phyloP scores from a whole-genome alignment of 306 rosid species.

The Biancaea sappan region DNA sequence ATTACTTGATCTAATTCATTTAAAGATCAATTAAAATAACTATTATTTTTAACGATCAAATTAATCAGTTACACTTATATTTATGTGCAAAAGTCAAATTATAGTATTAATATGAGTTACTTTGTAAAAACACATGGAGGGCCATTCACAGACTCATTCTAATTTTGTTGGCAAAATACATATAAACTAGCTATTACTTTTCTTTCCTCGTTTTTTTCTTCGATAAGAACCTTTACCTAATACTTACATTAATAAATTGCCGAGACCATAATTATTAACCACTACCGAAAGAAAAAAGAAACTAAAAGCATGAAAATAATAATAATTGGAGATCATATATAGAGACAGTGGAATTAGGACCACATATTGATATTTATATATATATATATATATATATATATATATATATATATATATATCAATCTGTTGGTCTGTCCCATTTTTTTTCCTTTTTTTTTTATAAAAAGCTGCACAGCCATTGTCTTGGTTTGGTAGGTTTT shows the following conservation, averaged over 20 bases:
- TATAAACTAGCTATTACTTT: too few relatives aligned
- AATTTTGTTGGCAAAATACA: not conserved
- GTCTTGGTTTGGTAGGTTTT: not conserved
- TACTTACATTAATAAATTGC: not conserved
- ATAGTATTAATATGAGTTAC: not conserved
- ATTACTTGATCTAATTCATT: too few relatives aligned
- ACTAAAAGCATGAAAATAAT: not conserved
- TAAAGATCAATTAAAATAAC: too few relatives aligned
- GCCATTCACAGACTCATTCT: not conserved
- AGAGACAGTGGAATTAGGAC: slow-evolving; percentile 24
- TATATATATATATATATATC: too few relatives aligned
- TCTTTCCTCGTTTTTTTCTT: not conserved
- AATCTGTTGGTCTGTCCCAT: not conserved
- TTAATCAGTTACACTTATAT: too few relatives aligned
- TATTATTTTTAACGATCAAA: too few relatives aligned
- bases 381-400: too few relatives aligned
- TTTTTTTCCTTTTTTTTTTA: not conserved
- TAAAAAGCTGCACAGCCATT: not conserved
- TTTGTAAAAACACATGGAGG: too few relatives aligned
- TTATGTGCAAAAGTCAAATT: not conserved
- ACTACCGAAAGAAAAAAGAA: not conserved
- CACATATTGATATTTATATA: slow-evolving; percentile 5
- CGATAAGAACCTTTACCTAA: not conserved
- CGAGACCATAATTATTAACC: not conserved
- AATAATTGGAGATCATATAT: not conserved